A percentile compares a stretch with the other conserved stretches of the same genome.
Evolutionary conservation across 768 basidiomycete genomes (phyloP).

Genomic region (Epithele typhae): DNA sequence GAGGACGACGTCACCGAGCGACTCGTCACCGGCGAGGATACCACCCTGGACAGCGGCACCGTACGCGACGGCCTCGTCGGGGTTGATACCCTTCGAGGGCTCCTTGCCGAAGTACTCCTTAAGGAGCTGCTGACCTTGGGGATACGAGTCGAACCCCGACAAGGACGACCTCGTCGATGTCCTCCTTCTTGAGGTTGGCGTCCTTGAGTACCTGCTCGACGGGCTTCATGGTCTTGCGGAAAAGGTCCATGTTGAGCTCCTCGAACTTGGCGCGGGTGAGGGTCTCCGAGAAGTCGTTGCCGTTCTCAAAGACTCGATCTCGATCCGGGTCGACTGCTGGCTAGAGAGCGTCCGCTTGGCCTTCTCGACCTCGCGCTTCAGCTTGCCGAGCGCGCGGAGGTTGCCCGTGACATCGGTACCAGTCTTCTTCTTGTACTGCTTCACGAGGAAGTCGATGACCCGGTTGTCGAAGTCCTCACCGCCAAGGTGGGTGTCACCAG

Average conservation of each 20-base stretch:
- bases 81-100: conserved; percentile 98
- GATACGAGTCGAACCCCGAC: conserved; percentile 99
- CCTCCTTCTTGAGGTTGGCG: conserved; percentile 96
- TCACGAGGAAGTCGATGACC: conserved; percentile 66
- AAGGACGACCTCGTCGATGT: conserved; percentile 89
- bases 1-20: conserved; percentile 85
- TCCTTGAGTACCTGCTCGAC: conserved; percentile 99
- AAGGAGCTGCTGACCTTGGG: conserved; percentile 99
- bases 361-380: conserved; percentile 68
- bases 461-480: conserved; percentile 73
- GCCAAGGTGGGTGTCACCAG: conserved; percentile 62
- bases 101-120: conserved; percentile 98
- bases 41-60: conserved; percentile 99
- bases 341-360: conserved; percentile 73
- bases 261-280: conserved; percentile 98
- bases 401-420: conserved; percentile 57
- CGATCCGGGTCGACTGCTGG: conserved; percentile 90
- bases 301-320: conserved; percentile 97
- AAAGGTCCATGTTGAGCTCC: conserved; percentile 97
- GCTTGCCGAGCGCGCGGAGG: conserved; percentile 61
- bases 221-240: conserved; percentile 99
- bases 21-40: conserved; percentile 93
- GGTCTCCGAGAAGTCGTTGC: conserved; percentile 96
- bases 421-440: conserved; percentile 65
- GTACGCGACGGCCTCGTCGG: conserved; percentile 98